Conservation (phyloP, 2,329 filamentous ascomycete genomes). For the Proliferodiscus dingleyae region DNA sequence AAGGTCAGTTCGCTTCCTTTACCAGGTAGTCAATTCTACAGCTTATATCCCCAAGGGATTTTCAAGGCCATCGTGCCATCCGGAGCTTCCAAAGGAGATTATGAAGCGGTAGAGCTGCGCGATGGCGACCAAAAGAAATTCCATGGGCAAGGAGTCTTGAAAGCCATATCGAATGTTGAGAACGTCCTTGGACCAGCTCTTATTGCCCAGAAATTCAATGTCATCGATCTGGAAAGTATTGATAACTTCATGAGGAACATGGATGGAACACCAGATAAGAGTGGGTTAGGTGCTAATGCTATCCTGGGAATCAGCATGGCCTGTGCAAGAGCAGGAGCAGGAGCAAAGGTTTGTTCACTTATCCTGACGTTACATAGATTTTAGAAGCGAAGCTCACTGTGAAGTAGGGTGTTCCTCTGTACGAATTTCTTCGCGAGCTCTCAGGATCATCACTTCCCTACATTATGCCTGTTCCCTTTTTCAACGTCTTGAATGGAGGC, state of each 20-base stretch:
- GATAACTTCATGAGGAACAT: slow-evolving; percentile 49
- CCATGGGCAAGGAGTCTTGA: slow-evolving; percentile 50
- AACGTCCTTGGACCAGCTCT: slow-evolving; percentile 49
- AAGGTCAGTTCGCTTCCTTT: slow-evolving; percentile 14
- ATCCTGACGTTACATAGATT: background rate
- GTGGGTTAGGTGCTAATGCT: slow-evolving; percentile 53
- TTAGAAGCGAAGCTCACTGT: background rate
- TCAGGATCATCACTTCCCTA: slow-evolving; percentile 36
- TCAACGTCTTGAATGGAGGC: slow-evolving; percentile 54
- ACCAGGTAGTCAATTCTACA: too few relatives aligned
- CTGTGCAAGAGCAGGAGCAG: slow-evolving; percentile 51
- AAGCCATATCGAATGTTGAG: slow-evolving; percentile 52
- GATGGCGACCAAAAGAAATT: slow-evolving; percentile 49
- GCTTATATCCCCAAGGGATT: slow-evolving; percentile 18
- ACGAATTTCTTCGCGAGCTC: slow-evolving; percentile 52
- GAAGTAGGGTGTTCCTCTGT: slow-evolving; percentile 45
- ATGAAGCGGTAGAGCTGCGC: slow-evolving; percentile 34
- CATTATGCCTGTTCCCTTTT: slow-evolving; percentile 52
- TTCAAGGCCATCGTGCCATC: slow-evolving; percentile 33
- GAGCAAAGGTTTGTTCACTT: slow-evolving; percentile 38
- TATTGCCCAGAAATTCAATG: slow-evolving; percentile 48
- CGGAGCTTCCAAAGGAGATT: slow-evolving; percentile 32
- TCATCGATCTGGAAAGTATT: slow-evolving; percentile 49
- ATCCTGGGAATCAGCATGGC: slow-evolving; percentile 51
- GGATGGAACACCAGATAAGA: slow-evolving; percentile 56